Conservation (phyloP, 129 eudicot species). For the Chrysanthemum seticuspe region DNA sequence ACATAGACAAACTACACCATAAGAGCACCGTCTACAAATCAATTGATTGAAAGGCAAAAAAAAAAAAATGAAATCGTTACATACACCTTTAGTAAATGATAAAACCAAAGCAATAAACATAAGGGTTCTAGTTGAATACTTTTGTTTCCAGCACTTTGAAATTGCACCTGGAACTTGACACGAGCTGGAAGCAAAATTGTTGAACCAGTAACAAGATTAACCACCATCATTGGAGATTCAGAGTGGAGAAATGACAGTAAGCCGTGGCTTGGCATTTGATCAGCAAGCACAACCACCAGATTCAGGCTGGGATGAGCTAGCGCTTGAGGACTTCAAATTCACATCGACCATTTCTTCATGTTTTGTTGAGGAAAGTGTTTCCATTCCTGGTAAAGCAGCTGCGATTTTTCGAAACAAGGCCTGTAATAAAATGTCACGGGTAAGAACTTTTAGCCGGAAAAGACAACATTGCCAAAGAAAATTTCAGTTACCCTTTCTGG, state of each 20-base stretch:
- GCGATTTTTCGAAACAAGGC: slow-evolving; percentile 66
- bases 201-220: slow-evolving; percentile 15
- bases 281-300: slow-evolving; percentile 53
- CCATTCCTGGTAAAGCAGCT: slow-evolving; percentile 72
- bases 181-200: neutral
- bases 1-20: slow-evolving; percentile 23
- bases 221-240: neutral
- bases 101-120: slow-evolving; percentile 13
- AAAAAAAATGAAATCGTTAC: slow-evolving; percentile 21
- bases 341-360: slow-evolving; percentile 72
- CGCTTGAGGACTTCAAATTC: slow-evolving; percentile 44
- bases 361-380: slow-evolving; percentile 58
- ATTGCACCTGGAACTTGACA: slow-evolving; percentile 8
- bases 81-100: slow-evolving; percentile 23
- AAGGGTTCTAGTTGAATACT: slow-evolving; percentile 11
- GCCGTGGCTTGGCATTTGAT: neutral
- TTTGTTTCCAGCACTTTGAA: slow-evolving; percentile 1
- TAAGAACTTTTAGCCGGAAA: neutral
- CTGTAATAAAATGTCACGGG: slow-evolving; percentile 21
- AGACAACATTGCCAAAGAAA: too few relatives aligned
- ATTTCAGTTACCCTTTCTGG: too few relatives aligned
- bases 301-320: slow-evolving; percentile 35
- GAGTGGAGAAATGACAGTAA: neutral
- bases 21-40: slow-evolving; percentile 18
- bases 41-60: slow-evolving; percentile 7